A percentile compares a stretch with the other conserved stretches of the same genome.
Evolutionary conservation across 2,329 filamentous ascomycete species (phyloP).

Genomic region (Stagonosporopsis cucurbitacearum): DNA sequence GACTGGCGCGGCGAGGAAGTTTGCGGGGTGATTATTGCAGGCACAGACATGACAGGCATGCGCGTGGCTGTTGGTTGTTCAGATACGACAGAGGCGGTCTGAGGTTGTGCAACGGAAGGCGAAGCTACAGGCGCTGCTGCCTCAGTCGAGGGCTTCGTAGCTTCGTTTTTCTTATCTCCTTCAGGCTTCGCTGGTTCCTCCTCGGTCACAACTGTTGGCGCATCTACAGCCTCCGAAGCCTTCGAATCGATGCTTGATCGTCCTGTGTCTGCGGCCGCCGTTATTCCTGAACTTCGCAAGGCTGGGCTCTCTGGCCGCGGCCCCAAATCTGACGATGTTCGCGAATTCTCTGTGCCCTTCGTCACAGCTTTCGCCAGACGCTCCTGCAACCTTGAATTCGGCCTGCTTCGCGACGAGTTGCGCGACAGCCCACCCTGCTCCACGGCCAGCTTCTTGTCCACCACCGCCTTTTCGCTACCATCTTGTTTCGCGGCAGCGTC

Average conservation of each 20-base stretch:
- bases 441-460: constrained; percentile 40
- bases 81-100: constrained; percentile 30
- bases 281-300: constrained; percentile 36
- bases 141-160: constrained; percentile 39
- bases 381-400: constrained; percentile 86
- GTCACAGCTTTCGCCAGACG: constrained; percentile 86
- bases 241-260: constrained; percentile 55
- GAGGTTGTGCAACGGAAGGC: constrained; percentile 20
- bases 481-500: constrained; percentile 44
- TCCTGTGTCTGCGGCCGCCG: constrained; percentile 43
- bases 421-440: constrained; percentile 58
- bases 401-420: constrained; percentile 68
- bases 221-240: constrained; percentile 39
- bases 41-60: constrained; percentile 40
- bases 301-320: constrained; percentile 63
- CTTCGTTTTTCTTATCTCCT: constrained; percentile 18
- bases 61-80: constrained; percentile 47
- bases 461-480: constrained; percentile 32
- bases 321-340: constrained; percentile 57
- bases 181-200: constrained; percentile 23
- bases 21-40: constrained; percentile 40
- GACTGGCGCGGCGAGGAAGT: constrained; percentile 43
- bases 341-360: constrained; percentile 66
- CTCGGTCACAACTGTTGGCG: constrained; percentile 18
- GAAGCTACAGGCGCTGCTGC: constrained; percentile 16